These are phyloP conservation scores for Papilionanthe hybrid DNA, from an alignment of 116 monocot species.

Conservation along the genomic window DNA sequence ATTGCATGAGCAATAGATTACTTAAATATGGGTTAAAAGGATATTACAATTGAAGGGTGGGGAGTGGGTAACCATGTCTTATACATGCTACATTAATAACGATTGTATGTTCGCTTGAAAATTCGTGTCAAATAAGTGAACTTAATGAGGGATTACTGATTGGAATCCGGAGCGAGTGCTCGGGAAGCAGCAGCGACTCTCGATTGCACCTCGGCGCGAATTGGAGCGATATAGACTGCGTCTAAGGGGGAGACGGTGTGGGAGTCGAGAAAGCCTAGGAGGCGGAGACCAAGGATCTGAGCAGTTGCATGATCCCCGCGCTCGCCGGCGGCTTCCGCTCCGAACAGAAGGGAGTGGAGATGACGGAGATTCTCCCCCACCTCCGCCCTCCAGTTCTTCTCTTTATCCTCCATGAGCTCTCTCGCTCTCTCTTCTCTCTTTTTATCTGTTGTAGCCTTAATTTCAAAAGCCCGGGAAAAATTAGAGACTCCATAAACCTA, in stretches of 20 bases:
- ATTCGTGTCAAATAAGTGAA: not conserved
- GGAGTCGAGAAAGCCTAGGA: constrained; percentile 92
- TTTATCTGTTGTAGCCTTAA: too few relatives aligned
- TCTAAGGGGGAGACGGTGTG: constrained; percentile 24
- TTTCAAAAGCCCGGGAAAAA: too few relatives aligned
- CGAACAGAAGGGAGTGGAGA: constrained; percentile 84
- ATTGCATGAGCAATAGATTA: not conserved
- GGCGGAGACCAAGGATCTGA: constrained; percentile 64
- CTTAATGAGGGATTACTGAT: constrained; percentile 43
- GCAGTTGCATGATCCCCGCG: constrained; percentile 50
- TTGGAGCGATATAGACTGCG: constrained; percentile 34
- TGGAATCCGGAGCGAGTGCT: constrained; percentile 50
- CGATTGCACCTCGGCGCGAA: constrained; percentile 31
- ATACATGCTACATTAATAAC: too few relatives aligned
- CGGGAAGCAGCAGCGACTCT: constrained; percentile 33
- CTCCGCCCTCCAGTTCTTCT: constrained; percentile 67
- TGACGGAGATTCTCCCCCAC: constrained; percentile 56
- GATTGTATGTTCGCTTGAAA: not conserved
- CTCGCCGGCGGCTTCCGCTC: constrained; percentile 54
- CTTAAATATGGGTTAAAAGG: too few relatives aligned
- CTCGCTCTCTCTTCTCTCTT: too few relatives aligned
- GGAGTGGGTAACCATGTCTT: too few relatives aligned
- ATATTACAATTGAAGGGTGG: too few relatives aligned
- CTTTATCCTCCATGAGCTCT: too few relatives aligned
- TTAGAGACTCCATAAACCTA: too few relatives aligned